These are phyloP conservation scores for Forsythia suspensa DNA, from an alignment of 257 asterid species.

Conservation along the genomic window DNA sequence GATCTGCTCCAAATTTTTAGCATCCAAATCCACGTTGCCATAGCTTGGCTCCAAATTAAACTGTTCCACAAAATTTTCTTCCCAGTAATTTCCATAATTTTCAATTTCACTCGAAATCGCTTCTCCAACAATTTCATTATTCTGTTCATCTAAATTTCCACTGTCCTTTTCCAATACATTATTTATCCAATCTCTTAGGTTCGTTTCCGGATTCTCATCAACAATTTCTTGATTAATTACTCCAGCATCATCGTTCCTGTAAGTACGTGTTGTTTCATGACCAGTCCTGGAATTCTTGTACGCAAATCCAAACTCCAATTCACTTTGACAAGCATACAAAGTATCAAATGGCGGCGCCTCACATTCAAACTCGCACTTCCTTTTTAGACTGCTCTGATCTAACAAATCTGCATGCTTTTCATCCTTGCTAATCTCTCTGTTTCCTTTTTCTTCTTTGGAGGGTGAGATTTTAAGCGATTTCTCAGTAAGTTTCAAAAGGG, in stretches of 20 bases:
- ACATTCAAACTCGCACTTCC: conserved; percentile 31
- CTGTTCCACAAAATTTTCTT: conserved; percentile 20
- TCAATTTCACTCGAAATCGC: neutral
- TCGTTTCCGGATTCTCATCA: conserved; percentile 5
- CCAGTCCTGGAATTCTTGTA: conserved; percentile 36
- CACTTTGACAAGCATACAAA: conserved; percentile 19
- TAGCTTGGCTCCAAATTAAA: conserved; percentile 17
- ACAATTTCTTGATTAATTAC: conserved; percentile 9
- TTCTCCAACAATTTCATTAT: conserved; percentile 10
- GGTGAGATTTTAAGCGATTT: conserved; percentile 34
- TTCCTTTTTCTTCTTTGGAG: conserved; percentile 1
- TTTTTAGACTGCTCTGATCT: conserved; percentile 27
- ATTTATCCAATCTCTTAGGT: conserved; percentile 26
- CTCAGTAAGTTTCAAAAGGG: conserved; percentile 22
- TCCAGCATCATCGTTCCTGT: neutral
- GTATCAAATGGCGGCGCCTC: neutral
- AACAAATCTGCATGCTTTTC: neutral
- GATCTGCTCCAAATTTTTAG: conserved; percentile 18
- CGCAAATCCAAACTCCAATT: conserved; percentile 15
- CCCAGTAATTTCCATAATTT: conserved; percentile 32
- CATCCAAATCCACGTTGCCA: conserved; percentile 22
- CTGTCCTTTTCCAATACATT: conserved; percentile 11
- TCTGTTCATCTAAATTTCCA: neutral
- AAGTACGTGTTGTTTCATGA: conserved; percentile 8
- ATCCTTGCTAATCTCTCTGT: neutral